Base-by-base conservation (phyloP, 1,139 yeast genomes). In the Casaregolazyma suthepensis region DNA sequence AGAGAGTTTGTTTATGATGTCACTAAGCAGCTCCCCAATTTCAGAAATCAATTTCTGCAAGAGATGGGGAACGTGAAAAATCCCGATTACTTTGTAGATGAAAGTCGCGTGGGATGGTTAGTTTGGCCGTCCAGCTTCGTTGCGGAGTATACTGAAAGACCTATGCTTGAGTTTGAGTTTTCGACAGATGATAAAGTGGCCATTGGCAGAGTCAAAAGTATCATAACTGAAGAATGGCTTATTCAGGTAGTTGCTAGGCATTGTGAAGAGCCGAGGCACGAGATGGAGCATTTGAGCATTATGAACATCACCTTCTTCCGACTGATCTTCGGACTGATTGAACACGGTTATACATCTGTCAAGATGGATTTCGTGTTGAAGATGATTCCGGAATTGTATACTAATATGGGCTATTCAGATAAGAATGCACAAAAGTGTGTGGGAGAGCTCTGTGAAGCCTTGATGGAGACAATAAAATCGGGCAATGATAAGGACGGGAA, bases 81-180 rank as follows among this genome's bases (percentile, higher is more conserved):
- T n/a, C 64, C 66, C 0, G 31, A 57, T 1, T 69, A 63, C 53
- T 63, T 46, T 60, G 66, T 73, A 18, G 70, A 71, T 0, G 58
- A 70, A 37, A 85, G 89, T 1, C 63, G 65, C 1, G 85, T 71
- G 60, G 96, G 97, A 0, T 87, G 94, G 85, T 70, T 87, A 17
- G 84, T 85, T 51, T 89, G 97, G 96, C 88, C 85, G 17, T 71
- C 79, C 10, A 59, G 70, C 0, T 66, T 87, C 70, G 66, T 69
- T 35, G 94, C 79, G 1, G 73, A 80, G 12, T 68, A 71, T 18
- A 66, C 68, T 2, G 63, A 65, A 7, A 52, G 57, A 19, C 59
- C 65, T 7, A n/a, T 20, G 7, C 20, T 31, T 15, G 68, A 71
- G 1, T 60, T 78, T 31, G 63, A 69, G 10, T 71, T 81, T 42